Percentiles rank a stretch among this genome's conserved stretches.
Conservation (phyloP, 345 rosid species). For the Excoecaria cochinchinensis region DNA sequence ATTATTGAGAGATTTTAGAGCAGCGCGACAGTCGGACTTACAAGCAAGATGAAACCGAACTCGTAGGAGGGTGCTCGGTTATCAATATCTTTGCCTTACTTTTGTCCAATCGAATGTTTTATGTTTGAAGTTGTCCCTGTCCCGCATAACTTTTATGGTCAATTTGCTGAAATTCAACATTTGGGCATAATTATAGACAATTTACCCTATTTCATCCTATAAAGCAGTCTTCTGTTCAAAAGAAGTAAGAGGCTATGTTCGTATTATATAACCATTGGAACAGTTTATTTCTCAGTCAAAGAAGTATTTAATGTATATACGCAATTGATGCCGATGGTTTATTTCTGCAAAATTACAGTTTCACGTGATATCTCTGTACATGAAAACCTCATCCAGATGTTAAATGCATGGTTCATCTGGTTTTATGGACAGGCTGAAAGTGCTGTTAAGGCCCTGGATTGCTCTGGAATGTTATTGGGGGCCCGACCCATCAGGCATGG, state of each 20-base stretch:
- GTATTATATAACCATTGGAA: no score
- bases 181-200: no score
- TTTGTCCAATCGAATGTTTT: background rate
- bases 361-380: no score
- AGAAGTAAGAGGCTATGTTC: background rate
- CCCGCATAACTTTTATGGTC: background rate
- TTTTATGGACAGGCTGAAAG: slow-evolving; percentile 65
- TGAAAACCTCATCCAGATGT: background rate
- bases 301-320: background rate
- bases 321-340: background rate
- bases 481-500: slow-evolving; percentile 66
- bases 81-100: background rate
- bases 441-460: slow-evolving; percentile 71
- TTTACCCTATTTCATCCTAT: no score
- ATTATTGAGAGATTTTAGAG: no score
- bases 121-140: background rate
- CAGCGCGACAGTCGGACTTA: no score
- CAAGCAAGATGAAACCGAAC: no score
- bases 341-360: background rate
- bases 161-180: no score
- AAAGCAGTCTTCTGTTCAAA: background rate
- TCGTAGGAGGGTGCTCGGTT: no score
- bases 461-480: slow-evolving; percentile 73
- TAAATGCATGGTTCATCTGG: slow-evolving; percentile 5
- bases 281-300: background rate